Conservation (phyloP, 2,329 filamentous ascomycete genomes). For the Epichloe sp. region DNA sequence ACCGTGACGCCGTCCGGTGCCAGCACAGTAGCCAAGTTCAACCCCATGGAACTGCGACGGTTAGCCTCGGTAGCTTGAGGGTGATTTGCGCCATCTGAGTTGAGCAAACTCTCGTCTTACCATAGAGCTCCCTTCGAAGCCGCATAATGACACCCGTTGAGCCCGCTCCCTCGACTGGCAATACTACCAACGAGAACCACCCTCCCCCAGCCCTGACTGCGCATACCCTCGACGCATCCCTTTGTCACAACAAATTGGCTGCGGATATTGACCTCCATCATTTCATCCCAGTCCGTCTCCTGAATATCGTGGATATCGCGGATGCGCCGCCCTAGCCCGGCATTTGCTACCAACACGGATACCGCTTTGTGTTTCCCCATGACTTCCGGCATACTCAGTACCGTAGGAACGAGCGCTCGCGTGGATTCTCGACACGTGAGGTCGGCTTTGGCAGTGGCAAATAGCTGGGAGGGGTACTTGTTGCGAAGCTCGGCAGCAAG, state of each 20-base stretch:
- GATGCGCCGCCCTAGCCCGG: slow-evolving; percentile 5
- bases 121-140: slow-evolving; percentile 6
- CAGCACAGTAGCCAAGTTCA: slow-evolving; percentile 5
- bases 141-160: slow-evolving; percentile 7
- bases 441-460: slow-evolving; percentile 3
- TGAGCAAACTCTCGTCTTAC: neutral
- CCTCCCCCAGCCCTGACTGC: slow-evolving; percentile 4
- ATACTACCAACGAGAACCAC: slow-evolving; percentile 6
- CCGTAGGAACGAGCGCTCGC: neutral
- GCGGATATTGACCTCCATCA: slow-evolving; percentile 5
- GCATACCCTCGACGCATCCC: slow-evolving; percentile 6
- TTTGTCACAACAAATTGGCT: slow-evolving; percentile 7
- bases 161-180: slow-evolving; percentile 4
- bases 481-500: neutral
- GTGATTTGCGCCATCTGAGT: neutral
- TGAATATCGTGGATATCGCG: slow-evolving; percentile 4
- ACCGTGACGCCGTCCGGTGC: slow-evolving; percentile 6
- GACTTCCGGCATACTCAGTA: neutral
- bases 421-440: slow-evolving; percentile 4
- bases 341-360: slow-evolving; percentile 5
- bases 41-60: slow-evolving; percentile 4
- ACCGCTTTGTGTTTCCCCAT: slow-evolving; percentile 1
- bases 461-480: slow-evolving; percentile 3
- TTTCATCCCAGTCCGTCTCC: slow-evolving; percentile 5
- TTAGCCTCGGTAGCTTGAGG: neutral